Evolutionary conservation across 1,139 yeast species (phyloP), one percentile per base, ranked within the genome.

Genomic region (Yamadazyma taylorii): DNA sequence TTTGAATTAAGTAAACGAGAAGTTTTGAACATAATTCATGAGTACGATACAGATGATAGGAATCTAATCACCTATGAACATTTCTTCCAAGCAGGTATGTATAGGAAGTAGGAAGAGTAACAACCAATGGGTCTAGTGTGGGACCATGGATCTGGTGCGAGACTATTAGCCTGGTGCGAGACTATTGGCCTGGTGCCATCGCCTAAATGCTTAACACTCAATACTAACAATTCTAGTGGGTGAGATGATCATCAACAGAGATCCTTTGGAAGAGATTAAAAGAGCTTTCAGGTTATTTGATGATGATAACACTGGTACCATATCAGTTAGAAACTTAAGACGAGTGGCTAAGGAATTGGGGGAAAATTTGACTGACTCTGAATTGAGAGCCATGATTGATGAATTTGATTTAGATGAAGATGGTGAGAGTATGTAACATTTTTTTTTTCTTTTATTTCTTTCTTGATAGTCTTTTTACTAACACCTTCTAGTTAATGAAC

Each of bases 391-490:
- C 10, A 92, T 94, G 98, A 92, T 94, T 48, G 97, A 90, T 46
- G 98, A 92, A 61, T 94, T 94, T 56, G 99, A 94, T 62, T 66
- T 92, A 41, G 97, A 94, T 59, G 96, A 87, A 45, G 98, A 94
- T 58, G 98, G 97, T 34, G 96, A 86, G 50, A 89, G 75, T 70
- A 64, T 37, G 76, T 69, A 61, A 55, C 9, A 5, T 10, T 5
- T 11, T 22, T 25, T 10, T 5, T 12, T n/a, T n/a, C n/a, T n/a
- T n/a, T n/a, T n/a, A n/a, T n/a, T n/a, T n/a, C n/a, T n/a, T n/a
- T n/a, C n/a, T n/a, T n/a, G n/a, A n/a, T 4, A 27, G 8, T 19
- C n/a, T 14, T 30, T 24, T 11, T 41, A 38, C 42, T 46, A 46
- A 43, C 47, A 19, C 4, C 16, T 51, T 43, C 17, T 46, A 71